Evolutionary conservation across 2,329 filamentous ascomycete species (phyloP), one percentile per base, ranked within the genome.

Genomic region (Verticillium longisporum): DNA sequence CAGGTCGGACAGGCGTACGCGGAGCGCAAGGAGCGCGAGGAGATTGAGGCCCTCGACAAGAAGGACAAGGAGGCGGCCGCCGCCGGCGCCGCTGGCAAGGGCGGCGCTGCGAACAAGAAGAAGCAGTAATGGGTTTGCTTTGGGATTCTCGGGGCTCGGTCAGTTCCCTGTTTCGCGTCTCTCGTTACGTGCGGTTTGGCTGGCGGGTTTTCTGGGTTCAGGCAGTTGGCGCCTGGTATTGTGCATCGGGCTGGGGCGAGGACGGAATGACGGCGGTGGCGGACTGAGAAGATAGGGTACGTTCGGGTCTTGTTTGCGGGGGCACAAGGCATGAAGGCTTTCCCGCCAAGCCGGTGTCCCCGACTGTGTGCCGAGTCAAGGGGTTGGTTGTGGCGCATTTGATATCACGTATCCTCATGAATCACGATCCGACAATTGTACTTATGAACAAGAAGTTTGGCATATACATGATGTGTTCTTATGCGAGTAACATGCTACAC

Each of bases 1-100:
- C 95, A 99, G 84, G 92, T 92, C 21, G 95, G 95, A 11, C 92
- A 98, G 83, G 98, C 94, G 95, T 99, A 99, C 78, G 95, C 95
- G 32, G 93, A 98, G 83, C 84, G 91, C 72, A 96, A 96, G 78
- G 93, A 98, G 76, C 83, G 83, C 70, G 89, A 93, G 73, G 93
- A 97, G 75, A 81, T 84, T 61, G 86, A 85, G 70, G 83, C 85
- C 72, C 81, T 88, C 65, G 84, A 87, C 67, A 76, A 80, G 74
- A 80, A 72, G 63, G 67, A 73, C 45, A 13, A 37, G 61, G 73
- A 63, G 59, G n/a, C 34, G n/a, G 55, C 50, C 1, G 33, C 34
- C 13, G 55, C 50, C 6, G 56, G 36, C 14, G 55, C 26, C 56
- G 61, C 62, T 36, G 59, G 59, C 4, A 50, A 50, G 41, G 41